Evolutionary conservation across 2,329 filamentous ascomycete species (phyloP), one percentile per base, ranked within the genome.

Genomic region (Diaporthe aspalathi): DNA sequence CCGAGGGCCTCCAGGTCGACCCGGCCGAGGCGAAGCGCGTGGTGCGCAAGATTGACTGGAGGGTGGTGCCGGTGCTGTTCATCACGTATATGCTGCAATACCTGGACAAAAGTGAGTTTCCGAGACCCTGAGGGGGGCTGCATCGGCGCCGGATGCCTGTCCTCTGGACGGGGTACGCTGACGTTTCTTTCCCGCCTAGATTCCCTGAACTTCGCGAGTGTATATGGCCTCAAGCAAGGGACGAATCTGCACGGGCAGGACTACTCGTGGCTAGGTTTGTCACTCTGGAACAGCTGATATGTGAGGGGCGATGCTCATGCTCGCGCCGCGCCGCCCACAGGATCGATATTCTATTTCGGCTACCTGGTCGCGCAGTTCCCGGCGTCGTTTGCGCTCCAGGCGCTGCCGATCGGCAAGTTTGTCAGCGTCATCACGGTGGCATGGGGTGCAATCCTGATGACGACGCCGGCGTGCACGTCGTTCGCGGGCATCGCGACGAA

Each of bases 401-500:
- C 79, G 11, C 77, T 87, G 2, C 84, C 83, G 2, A 82, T 87
- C 7, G 86, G 83, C n/a, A 84, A 83, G 73, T 84, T 86, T 74
- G 81, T 87, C 20, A 83, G 81, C 0, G 52, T 76, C 27, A 82
- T 83, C 43, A 84, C 82, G 0, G 76, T 87, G 11, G 75, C 80
- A 22, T 89, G 87, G 86, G 86, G 85, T 4, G 76, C 81, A 7
- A 82, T 87, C 17, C 79, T 87, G 27, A 81, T 84, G 72, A 82
- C 83, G 0, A 86, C 83, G 0, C 84, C 85, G 12, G 87, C 84
- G 47, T 88, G 86, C 74, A 84, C 83, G 54, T 87, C 85, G 72
- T 90, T 90, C 73, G 80, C 81, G 2, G 85, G 86, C 0, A 83
- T 91, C 17, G 86, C 86, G n/a, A 83, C 84, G 5, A 83, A 90